Evolutionary conservation across 345 rosid genomes (phyloP), one percentile per base, ranked within the genome.

Genomic region (Heritiera fomes): DNA sequence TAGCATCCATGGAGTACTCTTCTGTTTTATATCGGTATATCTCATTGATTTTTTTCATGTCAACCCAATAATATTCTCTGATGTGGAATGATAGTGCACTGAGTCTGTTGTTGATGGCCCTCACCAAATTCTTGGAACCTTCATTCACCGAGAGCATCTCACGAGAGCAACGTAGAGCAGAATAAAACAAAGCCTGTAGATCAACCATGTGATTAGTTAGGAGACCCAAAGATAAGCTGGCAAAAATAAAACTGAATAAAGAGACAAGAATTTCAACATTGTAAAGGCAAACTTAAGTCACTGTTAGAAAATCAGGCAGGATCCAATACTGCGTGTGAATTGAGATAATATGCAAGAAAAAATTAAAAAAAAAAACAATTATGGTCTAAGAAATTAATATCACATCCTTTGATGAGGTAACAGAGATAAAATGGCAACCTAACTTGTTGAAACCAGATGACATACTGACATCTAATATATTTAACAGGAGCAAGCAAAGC

Each of bases 1-100:
- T 90, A 28, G 97, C 98, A 73, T 93, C 93, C 73, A 83, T 77
- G 32, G 98, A 93, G 83, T 93, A 93, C 84, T 93, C 98, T 87
- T 91, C 98, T 3, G 98, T 93, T 78, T 93, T 89, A 79, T 93
- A 93, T 40, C 98, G 90, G 82, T 93, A 93, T 74, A 93, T 93
- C 91, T 93, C 98, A 55, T 91, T 93, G 71, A 93, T 91, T 87
- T 89, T 91, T 73, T 86, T 91, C 77, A 91, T 90, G 73, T 93
- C 98, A 53, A 90, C 94, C 97, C 96, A 93, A 67, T 93, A 93
- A 71, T 93, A 93, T 75, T 91, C 96, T 84, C 98, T 88, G 58
- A 93, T 93, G 83, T 93, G 98, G 82, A 93, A 93, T 13, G 98
- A 93, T 18, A 93, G 82, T 1, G 98, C 97, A 81, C 93, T 91